Conservation (phyloP, 2,329 filamentous ascomycete genomes). For the Massarina eburnea region DNA sequence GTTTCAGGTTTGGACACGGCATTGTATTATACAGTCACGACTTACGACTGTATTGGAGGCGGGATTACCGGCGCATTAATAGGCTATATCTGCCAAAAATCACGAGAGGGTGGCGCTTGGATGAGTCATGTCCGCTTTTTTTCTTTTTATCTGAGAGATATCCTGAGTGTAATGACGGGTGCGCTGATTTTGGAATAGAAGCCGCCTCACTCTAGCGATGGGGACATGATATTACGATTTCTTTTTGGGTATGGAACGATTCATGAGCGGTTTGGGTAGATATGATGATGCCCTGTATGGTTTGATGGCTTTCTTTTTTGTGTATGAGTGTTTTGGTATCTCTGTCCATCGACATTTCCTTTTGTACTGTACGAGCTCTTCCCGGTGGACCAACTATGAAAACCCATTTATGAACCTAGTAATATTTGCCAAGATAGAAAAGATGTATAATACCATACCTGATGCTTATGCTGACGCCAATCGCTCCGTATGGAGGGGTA, state of each 20-base stretch:
- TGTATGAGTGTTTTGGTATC: slow-evolving; percentile 1
- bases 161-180: slow-evolving; percentile 42
- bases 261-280: slow-evolving; percentile 15
- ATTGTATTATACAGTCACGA: slow-evolving; percentile 31
- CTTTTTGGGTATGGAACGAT: slow-evolving; percentile 1
- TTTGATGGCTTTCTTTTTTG: slow-evolving; percentile 12
- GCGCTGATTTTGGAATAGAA: slow-evolving; percentile 18
- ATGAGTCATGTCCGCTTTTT: slow-evolving; percentile 21
- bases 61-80: slow-evolving; percentile 19
- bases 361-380: background rate
- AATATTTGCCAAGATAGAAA: too few relatives aligned
- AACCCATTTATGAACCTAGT: too few relatives aligned
- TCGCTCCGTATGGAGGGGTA: background rate
- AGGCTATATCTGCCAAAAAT: slow-evolving; percentile 25
- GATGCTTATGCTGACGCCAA: background rate
- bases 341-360: background rate
- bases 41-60: slow-evolving; percentile 33
- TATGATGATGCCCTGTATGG: slow-evolving; percentile 11
- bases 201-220: slow-evolving; percentile 40
- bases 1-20: slow-evolving; percentile 6
- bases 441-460: too few relatives aligned
- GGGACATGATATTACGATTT: slow-evolving; percentile 36
- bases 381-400: background rate
- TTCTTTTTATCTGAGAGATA: slow-evolving; percentile 28
- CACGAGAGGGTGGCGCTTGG: slow-evolving; percentile 23